Evolutionary conservation across 1,284 basidiomycete species (phyloP).

Genomic region (Trametes pubescens): DNA sequence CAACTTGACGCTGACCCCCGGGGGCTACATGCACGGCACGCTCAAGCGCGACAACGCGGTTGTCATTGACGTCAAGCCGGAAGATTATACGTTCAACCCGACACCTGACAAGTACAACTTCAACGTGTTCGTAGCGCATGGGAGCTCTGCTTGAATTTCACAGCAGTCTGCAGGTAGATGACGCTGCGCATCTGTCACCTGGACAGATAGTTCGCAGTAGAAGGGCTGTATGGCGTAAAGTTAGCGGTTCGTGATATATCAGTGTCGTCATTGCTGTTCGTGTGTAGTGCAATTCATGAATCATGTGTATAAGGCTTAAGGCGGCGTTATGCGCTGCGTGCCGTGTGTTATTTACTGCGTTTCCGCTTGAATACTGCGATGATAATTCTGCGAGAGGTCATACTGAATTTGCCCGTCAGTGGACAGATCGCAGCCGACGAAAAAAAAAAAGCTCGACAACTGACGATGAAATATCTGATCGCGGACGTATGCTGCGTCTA

Average conservation of each 20-base stretch:
- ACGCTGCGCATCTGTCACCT: background rate
- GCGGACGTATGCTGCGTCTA: background rate
- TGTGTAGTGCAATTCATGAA: background rate
- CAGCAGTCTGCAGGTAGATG: background rate
- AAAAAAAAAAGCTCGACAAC: background rate
- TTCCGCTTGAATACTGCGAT: background rate
- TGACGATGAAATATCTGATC: background rate
- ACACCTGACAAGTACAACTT: slow-evolving; percentile 67
- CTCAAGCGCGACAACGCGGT: slow-evolving; percentile 61
- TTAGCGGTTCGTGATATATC: background rate
- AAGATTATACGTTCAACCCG: slow-evolving; percentile 59
- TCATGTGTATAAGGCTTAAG: background rate
- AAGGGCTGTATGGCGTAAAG: background rate
- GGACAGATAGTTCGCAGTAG: slow-evolving; percentile 4
- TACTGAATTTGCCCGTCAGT: background rate
- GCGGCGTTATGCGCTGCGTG: background rate
- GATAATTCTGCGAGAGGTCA: background rate
- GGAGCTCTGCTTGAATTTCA: background rate
- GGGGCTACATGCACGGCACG: slow-evolving; percentile 66
- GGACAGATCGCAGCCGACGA: background rate
- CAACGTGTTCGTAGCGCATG: slow-evolving; percentile 62
- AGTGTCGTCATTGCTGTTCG: background rate
- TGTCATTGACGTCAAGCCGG: slow-evolving; percentile 58
- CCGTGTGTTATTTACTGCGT: background rate
- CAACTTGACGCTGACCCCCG: slow-evolving; percentile 62